Base-by-base conservation (phyloP, 116 monocot species). In the Trichopus zeylanicus region DNA sequence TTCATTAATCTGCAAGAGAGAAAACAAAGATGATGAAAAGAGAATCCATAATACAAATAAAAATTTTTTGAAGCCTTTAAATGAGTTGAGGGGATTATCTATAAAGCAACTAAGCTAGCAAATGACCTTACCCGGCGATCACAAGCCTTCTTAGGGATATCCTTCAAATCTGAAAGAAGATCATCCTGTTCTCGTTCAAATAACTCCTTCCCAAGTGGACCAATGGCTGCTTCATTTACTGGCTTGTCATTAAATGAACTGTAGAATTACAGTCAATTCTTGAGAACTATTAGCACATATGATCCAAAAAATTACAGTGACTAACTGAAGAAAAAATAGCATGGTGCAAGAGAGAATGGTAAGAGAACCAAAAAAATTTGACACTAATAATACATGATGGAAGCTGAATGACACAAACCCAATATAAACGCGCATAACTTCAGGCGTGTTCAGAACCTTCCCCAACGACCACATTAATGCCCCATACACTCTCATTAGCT, bases 401-500 rank as follows among this genome's bases (percentile, higher is more conserved):
- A 11, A 39, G 18, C 0, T 3, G 39, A 39, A 39, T 39, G n/a
- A 3, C 18, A 39, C 35, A 9, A 13, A 39, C 92, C 87, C 87
- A 61, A 92, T 87, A 55, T 92, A 92, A 56, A 92, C 92, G 33
- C 92, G 92, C 66, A 73, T 70, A 49, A 92, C 92, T 53, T 92
- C 92, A 31, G 92, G 92, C 31, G 92, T 92, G 53, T 87, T 87
- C 35, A 92, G 63, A 55, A 92, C 87, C 70, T 92, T 92, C 26
- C 92, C 92, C 53, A 92, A 71, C 24, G 87, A 92, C 92, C 92
- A 92, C 84, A 87, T 78, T 34, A 87, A 66, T 57, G 87, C 92
- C 52, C 92, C 92, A 72, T 92, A 92, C 28, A 92, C 87, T 79
- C 92, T 87, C 92, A 87, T 92, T 28, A 92, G 76, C 92, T 92